phyloP scores from a whole-genome alignment of 768 basidiomycete species.

The Kwoniella heveanensis region DNA sequence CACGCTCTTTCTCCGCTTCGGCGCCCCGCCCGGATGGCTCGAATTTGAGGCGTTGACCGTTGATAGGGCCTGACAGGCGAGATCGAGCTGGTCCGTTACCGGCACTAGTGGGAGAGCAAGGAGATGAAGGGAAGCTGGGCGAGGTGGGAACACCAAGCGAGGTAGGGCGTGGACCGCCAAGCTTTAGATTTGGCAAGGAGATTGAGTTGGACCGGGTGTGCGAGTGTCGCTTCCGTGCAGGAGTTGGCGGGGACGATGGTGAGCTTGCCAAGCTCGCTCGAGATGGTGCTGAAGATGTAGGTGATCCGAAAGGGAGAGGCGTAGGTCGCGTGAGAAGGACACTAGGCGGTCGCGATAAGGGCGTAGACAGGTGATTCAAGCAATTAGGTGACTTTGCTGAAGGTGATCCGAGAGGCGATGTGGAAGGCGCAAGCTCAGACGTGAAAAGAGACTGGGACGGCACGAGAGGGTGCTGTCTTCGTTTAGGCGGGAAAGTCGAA shows the following conservation, averaged over 20 bases:
- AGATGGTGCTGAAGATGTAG: slow-evolving; percentile 12
- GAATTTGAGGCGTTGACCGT: slow-evolving; percentile 42
- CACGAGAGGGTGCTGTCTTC: slow-evolving; percentile 17
- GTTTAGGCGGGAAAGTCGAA: slow-evolving; percentile 11
- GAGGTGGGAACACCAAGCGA: slow-evolving; percentile 43
- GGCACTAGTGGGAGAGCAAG: slow-evolving; percentile 31
- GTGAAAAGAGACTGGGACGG: slow-evolving; percentile 30
- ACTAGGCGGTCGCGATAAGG: slow-evolving; percentile 41
- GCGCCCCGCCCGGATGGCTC: slow-evolving; percentile 46
- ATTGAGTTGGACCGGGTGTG: slow-evolving; percentile 51
- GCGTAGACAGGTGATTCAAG: slow-evolving; percentile 29
- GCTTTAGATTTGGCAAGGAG: slow-evolving; percentile 44
- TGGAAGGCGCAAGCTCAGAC: slow-evolving; percentile 4
- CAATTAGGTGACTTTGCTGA: slow-evolving; percentile 11
- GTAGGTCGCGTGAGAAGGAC: slow-evolving; percentile 43
- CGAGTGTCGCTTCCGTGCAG: slow-evolving; percentile 41
- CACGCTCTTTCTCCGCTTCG: slow-evolving; percentile 47
- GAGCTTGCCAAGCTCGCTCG: slow-evolving; percentile 19
- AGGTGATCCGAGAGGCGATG: slow-evolving; percentile 29
- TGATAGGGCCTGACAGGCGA: slow-evolving; percentile 11
- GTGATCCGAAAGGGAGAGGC: slow-evolving; percentile 25
- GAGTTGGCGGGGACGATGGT: slow-evolving; percentile 41
- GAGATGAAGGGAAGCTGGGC: slow-evolving; percentile 39
- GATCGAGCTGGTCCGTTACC: slow-evolving; percentile 7
- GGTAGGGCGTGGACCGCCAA: slow-evolving; percentile 31